A percentile compares a stretch with the other conserved stretches of the same genome.
Evolutionary conservation across 2,329 filamentous ascomycete species (phyloP).

Genomic region (Aspergillus eucalypticola): DNA sequence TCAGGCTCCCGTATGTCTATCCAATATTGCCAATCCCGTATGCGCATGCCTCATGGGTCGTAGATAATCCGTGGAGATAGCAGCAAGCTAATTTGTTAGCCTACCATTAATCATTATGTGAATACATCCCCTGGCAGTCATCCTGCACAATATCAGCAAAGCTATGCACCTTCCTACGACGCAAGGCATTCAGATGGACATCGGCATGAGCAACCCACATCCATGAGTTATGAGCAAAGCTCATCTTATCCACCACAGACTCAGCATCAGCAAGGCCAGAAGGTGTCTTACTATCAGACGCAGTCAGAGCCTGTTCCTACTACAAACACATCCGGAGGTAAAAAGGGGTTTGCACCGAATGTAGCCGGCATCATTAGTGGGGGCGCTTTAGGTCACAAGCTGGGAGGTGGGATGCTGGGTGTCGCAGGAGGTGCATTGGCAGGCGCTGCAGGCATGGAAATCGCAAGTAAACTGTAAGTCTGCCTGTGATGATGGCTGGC

Average conservation of each 20-base stretch:
- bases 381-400: conserved; percentile 37
- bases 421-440: conserved; percentile 36
- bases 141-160: conserved; percentile 20
- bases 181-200: conserved; percentile 17
- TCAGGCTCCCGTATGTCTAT: conserved; percentile 27
- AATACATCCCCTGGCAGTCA: conserved; percentile 22
- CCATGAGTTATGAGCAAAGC: conserved; percentile 25
- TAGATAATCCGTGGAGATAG: not conserved
- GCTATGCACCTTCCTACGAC: conserved; percentile 15
- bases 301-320: conserved; percentile 20
- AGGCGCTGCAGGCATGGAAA: conserved; percentile 36
- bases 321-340: conserved; percentile 27
- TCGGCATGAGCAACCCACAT: conserved; percentile 25
- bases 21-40: not conserved
- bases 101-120: conserved; percentile 21
- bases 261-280: conserved; percentile 29
- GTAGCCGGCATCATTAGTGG: conserved; percentile 41
- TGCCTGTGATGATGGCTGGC: not conserved
- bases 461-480: conserved; percentile 32
- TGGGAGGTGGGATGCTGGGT: conserved; percentile 36
- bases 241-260: conserved; percentile 31
- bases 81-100: not conserved
- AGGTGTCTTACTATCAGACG: conserved; percentile 34
- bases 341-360: conserved; percentile 39
- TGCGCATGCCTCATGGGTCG: not conserved